Base-by-base conservation (phyloP, 768 basidiomycete genomes). In the Mycena vulgaris region DNA sequence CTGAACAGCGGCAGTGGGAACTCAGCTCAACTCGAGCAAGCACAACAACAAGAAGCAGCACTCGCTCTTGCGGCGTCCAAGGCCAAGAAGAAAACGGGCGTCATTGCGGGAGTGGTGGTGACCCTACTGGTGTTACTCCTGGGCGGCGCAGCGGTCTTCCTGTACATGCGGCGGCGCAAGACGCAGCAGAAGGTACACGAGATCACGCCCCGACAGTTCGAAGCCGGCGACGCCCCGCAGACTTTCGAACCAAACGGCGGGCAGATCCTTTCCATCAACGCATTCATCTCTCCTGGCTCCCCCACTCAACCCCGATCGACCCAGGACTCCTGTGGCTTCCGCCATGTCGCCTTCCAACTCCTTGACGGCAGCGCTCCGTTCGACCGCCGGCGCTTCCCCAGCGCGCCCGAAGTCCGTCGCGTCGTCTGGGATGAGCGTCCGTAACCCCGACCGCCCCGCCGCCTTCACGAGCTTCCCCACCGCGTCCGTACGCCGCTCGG, bases 81-180 rank as follows among this genome's bases (percentile, higher is more conserved):
- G 23, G 21, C 69, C 49, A 48, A 63, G 65, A 67, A 74, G 63
- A 59, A 76, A 68, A 52, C 75, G 60, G 59, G 73, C 10, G 66
- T 79, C 47, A 74, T 80, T 37, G 77, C 78, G 7, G 82, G 80
- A 9, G 76, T 83, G 31, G 77, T 80, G 23, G 75, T 81, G 13
- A 78, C 79, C 16, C 57, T 82, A 21, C 70, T 82, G 10, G 74
- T 80, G 10, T 57, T 80, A 1, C 65, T 83, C 33, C 68, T 76
- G 11, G 69, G 59, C 19, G 74, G 64, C 17, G 68, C 70, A 10
- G 72, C 33, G 11, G 70, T 68, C 10, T 76, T 76, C 68, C 75
- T 77, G 31, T 68, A 68, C 66, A 40, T 66, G 31, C 68, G 72
- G 19, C 57, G 69, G 48, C 55, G 68, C 30, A 49, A 47, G 25